Conservation (phyloP, 306 rosid species). For the Vicia villosa region DNA sequence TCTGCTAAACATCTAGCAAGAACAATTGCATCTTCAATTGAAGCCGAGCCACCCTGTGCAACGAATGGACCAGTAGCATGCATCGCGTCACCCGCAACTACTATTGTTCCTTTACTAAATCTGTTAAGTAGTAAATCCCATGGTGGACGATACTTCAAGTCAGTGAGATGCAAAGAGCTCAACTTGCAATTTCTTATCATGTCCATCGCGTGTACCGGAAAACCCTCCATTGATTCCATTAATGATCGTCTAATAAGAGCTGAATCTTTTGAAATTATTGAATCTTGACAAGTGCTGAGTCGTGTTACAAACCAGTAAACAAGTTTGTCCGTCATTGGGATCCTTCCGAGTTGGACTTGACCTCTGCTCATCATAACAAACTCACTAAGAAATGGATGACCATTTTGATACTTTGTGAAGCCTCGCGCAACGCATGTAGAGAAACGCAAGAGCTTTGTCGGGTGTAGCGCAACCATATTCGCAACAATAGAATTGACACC, state of each 20-base stretch:
- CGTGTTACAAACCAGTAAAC: constrained; percentile 62
- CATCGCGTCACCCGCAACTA: constrained; percentile 66
- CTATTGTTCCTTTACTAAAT: constrained; percentile 43
- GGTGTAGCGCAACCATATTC: constrained; percentile 40
- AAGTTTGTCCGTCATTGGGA: constrained; percentile 37
- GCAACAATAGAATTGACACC: constrained; percentile 54
- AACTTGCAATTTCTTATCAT: constrained; percentile 45
- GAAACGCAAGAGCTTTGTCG: constrained; percentile 17
- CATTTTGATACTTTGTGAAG: constrained; percentile 51
- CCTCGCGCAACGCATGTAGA: constrained; percentile 47
- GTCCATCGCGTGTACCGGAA: constrained; percentile 33
- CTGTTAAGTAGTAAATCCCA: constrained; percentile 42
- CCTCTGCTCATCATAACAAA: constrained; percentile 33
- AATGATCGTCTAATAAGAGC: constrained; percentile 40
- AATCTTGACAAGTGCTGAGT: constrained; percentile 35
- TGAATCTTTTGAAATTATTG: constrained; percentile 39
- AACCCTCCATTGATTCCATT: constrained; percentile 40
- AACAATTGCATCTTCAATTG: too few relatives aligned
- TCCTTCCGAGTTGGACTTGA: constrained; percentile 46
- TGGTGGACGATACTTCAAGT: constrained; percentile 45
- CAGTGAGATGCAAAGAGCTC: constrained; percentile 43
- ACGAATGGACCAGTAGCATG: constrained; percentile 65
- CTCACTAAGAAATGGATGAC: constrained; percentile 48
- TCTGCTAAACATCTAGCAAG: too few relatives aligned
- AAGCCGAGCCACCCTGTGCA: constrained; percentile 71